These are phyloP conservation scores for Penicillium palitans DNA, from an alignment of 2,329 filamentous ascomycete species.

Conservation along the genomic window DNA sequence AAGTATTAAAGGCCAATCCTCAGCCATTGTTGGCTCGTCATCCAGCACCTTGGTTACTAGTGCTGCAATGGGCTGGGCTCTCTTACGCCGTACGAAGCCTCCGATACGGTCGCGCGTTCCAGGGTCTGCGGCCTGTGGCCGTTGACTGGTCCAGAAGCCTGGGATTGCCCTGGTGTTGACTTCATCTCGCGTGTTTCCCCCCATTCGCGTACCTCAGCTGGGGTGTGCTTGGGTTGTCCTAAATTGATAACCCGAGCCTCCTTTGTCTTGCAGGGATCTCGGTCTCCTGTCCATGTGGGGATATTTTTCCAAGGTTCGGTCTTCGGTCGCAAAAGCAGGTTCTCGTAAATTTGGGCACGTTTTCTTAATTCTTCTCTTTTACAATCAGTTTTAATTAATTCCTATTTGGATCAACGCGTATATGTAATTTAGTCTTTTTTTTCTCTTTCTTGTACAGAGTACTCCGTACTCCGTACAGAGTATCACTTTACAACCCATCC, in stretches of 20 bases:
- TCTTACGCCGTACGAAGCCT: constrained; percentile 14
- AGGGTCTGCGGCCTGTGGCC: constrained; percentile 22
- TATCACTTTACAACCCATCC: constrained; percentile 10
- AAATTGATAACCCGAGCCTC: constrained; percentile 21
- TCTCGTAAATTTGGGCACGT: constrained; percentile 17
- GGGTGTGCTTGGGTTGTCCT: neutral
- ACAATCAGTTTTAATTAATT: neutral
- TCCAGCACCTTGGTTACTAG: constrained; percentile 19
- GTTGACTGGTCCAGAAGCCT: constrained; percentile 31
- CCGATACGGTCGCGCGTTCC: constrained; percentile 34
- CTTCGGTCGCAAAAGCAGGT: constrained; percentile 24
- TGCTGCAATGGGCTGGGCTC: constrained; percentile 17
- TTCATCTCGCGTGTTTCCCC: constrained; percentile 18
- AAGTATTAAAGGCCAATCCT: constrained; percentile 15
- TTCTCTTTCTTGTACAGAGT: neutral
- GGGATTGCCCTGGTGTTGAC: constrained; percentile 26
- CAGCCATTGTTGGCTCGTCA: constrained; percentile 22
- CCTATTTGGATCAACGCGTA: neutral
- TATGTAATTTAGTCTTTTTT: neutral
- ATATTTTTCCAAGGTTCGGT: constrained; percentile 3
- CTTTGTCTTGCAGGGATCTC: constrained; percentile 24
- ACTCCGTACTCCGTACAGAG: neutral
- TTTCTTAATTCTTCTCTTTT: constrained; percentile 16
- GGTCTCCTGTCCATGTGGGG: constrained; percentile 24
- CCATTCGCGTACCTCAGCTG: constrained; percentile 22